Base-by-base conservation (phyloP, 2,329 filamentous ascomycete genomes). In the Cladophialophora immunda region DNA sequence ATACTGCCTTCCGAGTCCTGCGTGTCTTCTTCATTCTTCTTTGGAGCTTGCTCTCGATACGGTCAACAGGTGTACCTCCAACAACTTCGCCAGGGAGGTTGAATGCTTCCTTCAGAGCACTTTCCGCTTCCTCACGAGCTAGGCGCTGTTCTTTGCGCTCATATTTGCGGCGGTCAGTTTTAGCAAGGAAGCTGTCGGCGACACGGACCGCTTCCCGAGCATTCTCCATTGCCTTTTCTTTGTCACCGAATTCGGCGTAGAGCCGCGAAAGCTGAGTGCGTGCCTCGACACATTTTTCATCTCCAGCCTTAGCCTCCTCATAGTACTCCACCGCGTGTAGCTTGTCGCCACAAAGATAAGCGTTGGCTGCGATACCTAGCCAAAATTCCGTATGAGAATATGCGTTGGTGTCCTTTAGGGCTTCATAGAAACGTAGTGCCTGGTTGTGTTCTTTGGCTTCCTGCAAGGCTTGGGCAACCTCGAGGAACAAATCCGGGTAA, bases 221-320 rank as follows among this genome's bases (percentile, higher is more conserved):
- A 58, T 93, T 86, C 66, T 91, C 89, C 66, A 93, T 87, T 1
- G 93, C 93, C 73, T 92, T 88, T 73, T 93, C 90, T 25, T 86
- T 88, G 79, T 90, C 87, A 69, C 89, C 89, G 53, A 86, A 86
- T 69, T 85, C 88, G 76, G 96, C 92, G 74, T 96, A 97, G 77
- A 97, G 87, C 73, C 91, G 93, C 13, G 92, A 92, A 9, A 97
- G 83, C 73, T 92, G 88, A 32, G 92, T 88, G 45, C 92, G 89
- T 45, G 92, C 92, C 68, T 93, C 90, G 56, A 94, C 88, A 65
- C 90, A 89, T 47, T 87, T 83, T 53, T 89, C 82, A 69, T 96
- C 91, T 66, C 88, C 85, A 59, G 92, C 87, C 41, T 93, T 88
- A 11, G 94, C 88, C 1, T 87, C 87, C 27, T 92, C 85, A 73